These are phyloP conservation scores for Citrus cavaleriei DNA, from an alignment of 345 rosid genomes.

Conservation along the genomic window DNA sequence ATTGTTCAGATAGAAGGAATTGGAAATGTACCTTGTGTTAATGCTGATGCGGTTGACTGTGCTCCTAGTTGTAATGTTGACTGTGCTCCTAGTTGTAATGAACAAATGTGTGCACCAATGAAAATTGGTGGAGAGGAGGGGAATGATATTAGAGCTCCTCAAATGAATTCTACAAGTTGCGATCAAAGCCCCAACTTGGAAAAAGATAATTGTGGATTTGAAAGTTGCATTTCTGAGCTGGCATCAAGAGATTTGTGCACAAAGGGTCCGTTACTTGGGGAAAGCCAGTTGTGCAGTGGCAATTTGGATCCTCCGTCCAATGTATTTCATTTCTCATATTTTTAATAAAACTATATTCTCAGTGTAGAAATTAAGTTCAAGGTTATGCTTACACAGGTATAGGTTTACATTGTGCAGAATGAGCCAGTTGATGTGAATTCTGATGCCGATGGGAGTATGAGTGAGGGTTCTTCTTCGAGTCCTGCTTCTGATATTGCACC, in stretches of 20 bases:
- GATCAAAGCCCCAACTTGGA: slow-evolving; percentile 22
- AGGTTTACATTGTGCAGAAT: slow-evolving; percentile 36
- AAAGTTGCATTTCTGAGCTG: slow-evolving; percentile 28
- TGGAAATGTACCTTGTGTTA: slow-evolving; percentile 28
- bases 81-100: slow-evolving; percentile 28
- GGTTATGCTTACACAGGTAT: slow-evolving; percentile 6
- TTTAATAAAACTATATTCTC: slow-evolving; percentile 13
- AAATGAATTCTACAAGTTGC: slow-evolving; percentile 26
- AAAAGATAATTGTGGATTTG: slow-evolving; percentile 25
- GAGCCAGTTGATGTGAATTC: slow-evolving; percentile 45
- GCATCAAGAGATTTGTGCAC: slow-evolving; percentile 32
- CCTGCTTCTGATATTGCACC: slow-evolving; percentile 46
- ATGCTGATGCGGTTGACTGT: slow-evolving; percentile 35
- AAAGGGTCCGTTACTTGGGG: slow-evolving; percentile 37
- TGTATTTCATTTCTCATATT: slow-evolving; percentile 35
- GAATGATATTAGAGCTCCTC: slow-evolving; percentile 8
- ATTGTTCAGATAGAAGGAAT: slow-evolving; percentile 23
- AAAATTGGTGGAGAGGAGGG: slow-evolving; percentile 19
- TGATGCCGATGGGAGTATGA: slow-evolving; percentile 45
- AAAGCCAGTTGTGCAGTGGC: slow-evolving; percentile 30
- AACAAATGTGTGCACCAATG: background rate
- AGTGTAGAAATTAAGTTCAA: background rate
- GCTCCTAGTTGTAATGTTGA: slow-evolving; percentile 28
- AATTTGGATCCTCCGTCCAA: slow-evolving; percentile 42
- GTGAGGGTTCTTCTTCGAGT: slow-evolving; percentile 47